Evolutionary conservation across 192 early-diverging fungal genomes (phyloP), one percentile per base, ranked within the genome.

Genomic region (Podila horticola): DNA sequence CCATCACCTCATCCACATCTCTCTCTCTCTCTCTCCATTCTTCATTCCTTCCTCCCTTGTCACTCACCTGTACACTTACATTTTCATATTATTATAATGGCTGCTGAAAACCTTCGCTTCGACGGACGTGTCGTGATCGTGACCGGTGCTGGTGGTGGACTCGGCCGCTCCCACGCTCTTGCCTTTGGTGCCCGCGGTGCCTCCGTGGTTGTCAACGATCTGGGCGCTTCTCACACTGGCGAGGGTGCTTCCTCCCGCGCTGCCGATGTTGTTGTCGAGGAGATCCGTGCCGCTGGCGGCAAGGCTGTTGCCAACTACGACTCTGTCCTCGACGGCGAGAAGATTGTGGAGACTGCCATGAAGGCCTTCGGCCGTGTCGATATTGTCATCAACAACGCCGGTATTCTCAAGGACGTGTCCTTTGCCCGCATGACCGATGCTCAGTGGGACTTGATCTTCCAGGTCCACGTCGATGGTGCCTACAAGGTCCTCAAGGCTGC

Each of bases 401-500:
- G 97, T 57, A 98, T 99, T 74, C 88, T 99, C 71, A 95, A 97
- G 73, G 98, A 99, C 89, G 95, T 95, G 79, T 93, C 94, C 68
- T 99, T 99, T 87, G 88, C 95, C 68, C 90, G 95, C 69, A 99
- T 99, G 95, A 95, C 94, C 8, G 98, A 99, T 90, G 90, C 89
- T 64, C 97, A 99, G 87, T 99, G 98, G 98, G 94, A 97, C 83
- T 84, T 95, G 58, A 92, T 99, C 72, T 92, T 96, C 63, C 85
- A 88, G 66, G 97, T 99, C 29, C 98, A 99, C 74, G 92, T 98
- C 55, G 88, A 91, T 60, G 98, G 98, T 36, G 91, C 96, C 10
- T 99, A 98, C 91, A 93, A 95, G 85, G 94, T 98, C 72, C 92
- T 97, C 64, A 96, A 95, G 87, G 98, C 98, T 59, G 98, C 98